Base-by-base conservation (phyloP, 1,139 yeast species). In the Pichia sp. region DNA sequence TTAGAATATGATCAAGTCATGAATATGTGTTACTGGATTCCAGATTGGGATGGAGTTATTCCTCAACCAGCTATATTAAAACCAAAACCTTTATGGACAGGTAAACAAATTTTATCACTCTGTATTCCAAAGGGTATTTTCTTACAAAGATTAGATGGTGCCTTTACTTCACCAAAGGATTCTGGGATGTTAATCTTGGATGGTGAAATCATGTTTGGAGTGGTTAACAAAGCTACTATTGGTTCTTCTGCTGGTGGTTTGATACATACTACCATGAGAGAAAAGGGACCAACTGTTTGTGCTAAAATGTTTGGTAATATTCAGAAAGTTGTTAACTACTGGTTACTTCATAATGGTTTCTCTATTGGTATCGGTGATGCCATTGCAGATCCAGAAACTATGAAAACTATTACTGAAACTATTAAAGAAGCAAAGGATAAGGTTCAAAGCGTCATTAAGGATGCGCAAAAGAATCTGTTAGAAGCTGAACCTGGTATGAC, bases 401-500 rank as follows among this genome's bases (percentile, higher is more conserved):
- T 93, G 96, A 80, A 81, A 55, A 82, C 82, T 51, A 88, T 93
- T 55, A 91, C 96, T 1, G 80, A 83, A 45, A 89, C 97, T 2
- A 93, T 93, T 65, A 80, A 87, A 45, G 88, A 81, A 50, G 98
- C 98, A 16, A 91, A 91, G 63, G 76, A 74, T 41, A 86, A 89
- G 66, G 98, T 93, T 37, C 96, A 88, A 61, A 93, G 85, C 55
- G 89, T 89, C 46, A 91, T 93, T 49, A 68, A 76, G 54, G 95
- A 86, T 58, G 98, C 98, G 3, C 97, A 93, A 62, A 80, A 75
- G 42, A 91, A 91, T 59, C 72, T 74, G 47, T 72, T 93, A 53
- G 87, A 88, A 37, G 95, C 96, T 27, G 96, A 91, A 60, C 97
- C 96, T 26, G 99, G 99, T 81, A 93, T 93, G 98, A 93, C 98